phyloP scores from a whole-genome alignment of 768 basidiomycete species.

The Dacryopinax primogenitus region DNA sequence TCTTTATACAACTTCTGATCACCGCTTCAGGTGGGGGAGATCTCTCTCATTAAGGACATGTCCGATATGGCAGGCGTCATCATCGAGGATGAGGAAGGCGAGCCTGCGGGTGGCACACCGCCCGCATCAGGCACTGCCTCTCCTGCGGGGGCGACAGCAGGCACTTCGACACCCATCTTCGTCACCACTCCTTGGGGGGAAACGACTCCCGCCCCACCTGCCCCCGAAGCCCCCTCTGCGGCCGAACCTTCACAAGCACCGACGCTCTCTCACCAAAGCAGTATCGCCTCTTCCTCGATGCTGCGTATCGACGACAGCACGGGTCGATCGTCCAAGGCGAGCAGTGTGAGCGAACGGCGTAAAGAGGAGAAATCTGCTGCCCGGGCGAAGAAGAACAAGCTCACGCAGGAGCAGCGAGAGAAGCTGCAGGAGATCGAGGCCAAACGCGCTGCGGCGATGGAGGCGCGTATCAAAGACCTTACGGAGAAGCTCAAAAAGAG shows the following conservation, averaged over 20 bases:
- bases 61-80: constrained; percentile 70
- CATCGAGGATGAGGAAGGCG: constrained; percentile 86
- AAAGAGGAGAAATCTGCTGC: constrained; percentile 32
- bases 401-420: constrained; percentile 72
- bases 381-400: constrained; percentile 31
- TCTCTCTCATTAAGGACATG: constrained; percentile 90
- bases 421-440: constrained; percentile 71
- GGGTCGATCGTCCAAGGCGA: constrained; percentile 12
- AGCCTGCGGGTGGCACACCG: constrained; percentile 62
- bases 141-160: constrained; percentile 17
- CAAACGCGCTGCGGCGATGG: constrained; percentile 66
- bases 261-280: constrained; percentile 16
- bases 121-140: constrained; percentile 17
- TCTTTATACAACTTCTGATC: constrained; percentile 10
- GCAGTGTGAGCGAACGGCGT: constrained; percentile 20
- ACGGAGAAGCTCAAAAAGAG: constrained; percentile 72
- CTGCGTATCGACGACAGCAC: constrained; percentile 15
- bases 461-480: constrained; percentile 59
- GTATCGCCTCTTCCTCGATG: constrained; percentile 19
- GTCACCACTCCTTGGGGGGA: constrained; percentile 14
- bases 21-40: constrained; percentile 73
- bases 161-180: constrained; percentile 22
- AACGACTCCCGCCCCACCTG: constrained; percentile 16
- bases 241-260: constrained; percentile 17
- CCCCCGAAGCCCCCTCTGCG: constrained; percentile 17